Evolutionary conservation across 805 yeast species (phyloP), one percentile per base, ranked within the genome.

Genomic region (Wickerhamomyces ciferrii): DNA sequence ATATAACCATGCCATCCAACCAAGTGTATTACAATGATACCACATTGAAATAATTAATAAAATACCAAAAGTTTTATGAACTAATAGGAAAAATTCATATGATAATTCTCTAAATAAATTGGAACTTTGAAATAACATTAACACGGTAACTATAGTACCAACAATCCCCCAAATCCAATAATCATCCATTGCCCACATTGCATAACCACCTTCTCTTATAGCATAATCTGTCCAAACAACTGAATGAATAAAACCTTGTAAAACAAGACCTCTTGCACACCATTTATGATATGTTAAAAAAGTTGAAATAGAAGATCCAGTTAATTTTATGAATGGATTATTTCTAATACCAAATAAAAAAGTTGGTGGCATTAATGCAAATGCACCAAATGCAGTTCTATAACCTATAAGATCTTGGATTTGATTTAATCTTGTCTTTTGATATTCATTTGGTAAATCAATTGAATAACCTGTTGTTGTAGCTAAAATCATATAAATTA

Each of bases 301-400:
- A 1, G 84, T 72, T 14, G 81, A 66, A 14, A 55, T 29, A 0
- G 80, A 62, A 70, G 86, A 72, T 2, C 91, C 88, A 1, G 90
- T 75, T 5, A 83, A 45, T 58, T 66, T 68, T 50, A 77, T 74
- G 56, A 87, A 68, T 19, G 87, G 78, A 57, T 84, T 87, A 61
- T 87, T 87, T 55, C 94, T 70, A 27, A 84, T 84, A 5, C 88
- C 87, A 62, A 86, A 83, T 46, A 84, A 64, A 49, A 78, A 75
- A 17, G 81, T 60, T 7, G 75, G 59, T 0, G 94, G 92, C 47
- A 82, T 70, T 42, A 80, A 48, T 44, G 76, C 78, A 35, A 78
- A 62, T 2, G 76, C 63, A 61, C 77, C 64, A 18, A 79, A 46
- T 42, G 76, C 84, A 6, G 78, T 65, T 61, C 87, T 70, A 59